Evolutionary conservation across 192 early-diverging fungal species (phyloP).

Genomic region (Coemansia sp.): DNA sequence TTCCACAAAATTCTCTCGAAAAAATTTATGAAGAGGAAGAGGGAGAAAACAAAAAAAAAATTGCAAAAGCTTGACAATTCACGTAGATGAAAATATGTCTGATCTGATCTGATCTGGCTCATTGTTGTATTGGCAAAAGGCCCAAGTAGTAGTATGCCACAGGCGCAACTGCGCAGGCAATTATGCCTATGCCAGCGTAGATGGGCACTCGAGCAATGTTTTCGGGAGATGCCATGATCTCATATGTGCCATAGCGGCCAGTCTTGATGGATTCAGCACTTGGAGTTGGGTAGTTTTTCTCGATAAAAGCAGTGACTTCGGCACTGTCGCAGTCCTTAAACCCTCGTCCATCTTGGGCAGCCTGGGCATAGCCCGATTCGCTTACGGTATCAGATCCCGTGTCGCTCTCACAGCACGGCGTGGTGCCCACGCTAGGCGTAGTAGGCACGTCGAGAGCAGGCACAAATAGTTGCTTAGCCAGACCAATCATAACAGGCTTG

Average conservation of each 20-base stretch:
- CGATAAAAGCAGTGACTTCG: not conserved
- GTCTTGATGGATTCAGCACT: constrained; percentile 13
- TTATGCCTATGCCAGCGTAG: constrained; percentile 45
- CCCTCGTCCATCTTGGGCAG: not conserved
- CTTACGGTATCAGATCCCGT: constrained; percentile 1
- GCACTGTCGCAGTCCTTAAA: not conserved
- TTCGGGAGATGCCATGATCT: constrained; percentile 43
- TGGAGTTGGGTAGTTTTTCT: constrained; percentile 21
- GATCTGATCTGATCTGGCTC: not conserved
- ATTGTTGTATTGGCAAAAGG: not conserved
- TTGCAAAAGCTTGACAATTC: not conserved
- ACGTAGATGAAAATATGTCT: constrained; percentile 8
- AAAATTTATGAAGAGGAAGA: not conserved
- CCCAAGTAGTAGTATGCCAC: constrained; percentile 24
- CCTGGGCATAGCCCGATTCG: not conserved
- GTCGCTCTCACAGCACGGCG: constrained; percentile 11
- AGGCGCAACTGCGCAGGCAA: constrained; percentile 30
- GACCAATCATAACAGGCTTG: constrained; percentile 25
- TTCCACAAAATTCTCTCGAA: not conserved
- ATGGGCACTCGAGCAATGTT: constrained; percentile 54
- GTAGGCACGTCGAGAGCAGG: not conserved
- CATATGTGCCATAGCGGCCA: constrained; percentile 44
- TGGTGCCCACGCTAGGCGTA: not conserved
- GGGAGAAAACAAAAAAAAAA: too few relatives aligned
- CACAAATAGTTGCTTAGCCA: constrained; percentile 18